phyloP scores from a whole-genome alignment of 2,329 filamentous ascomycete species.

The Fusarium cyanostomum region DNA sequence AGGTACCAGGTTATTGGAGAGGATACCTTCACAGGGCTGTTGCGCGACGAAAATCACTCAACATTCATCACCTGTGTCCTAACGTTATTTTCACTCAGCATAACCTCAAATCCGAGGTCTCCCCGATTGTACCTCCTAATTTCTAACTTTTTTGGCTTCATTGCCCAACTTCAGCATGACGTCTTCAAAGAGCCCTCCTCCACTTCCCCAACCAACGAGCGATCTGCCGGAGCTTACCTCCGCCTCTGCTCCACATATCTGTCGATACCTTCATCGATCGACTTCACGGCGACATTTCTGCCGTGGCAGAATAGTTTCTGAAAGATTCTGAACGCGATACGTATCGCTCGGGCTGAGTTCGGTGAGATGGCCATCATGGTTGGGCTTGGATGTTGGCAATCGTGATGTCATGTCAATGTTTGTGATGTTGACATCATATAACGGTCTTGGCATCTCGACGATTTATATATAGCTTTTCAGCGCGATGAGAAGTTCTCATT shows the following conservation, averaged over 20 bases:
- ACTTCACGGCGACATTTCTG: background rate
- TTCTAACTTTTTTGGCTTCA: background rate
- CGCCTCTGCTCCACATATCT: conserved; percentile 23
- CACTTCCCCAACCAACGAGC: conserved; percentile 26
- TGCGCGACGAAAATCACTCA: no score
- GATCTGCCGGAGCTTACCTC: conserved; percentile 25
- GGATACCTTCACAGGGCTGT: no score
- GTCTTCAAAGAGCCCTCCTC: conserved; percentile 19
- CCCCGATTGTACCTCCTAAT: no score
- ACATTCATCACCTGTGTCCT: no score
- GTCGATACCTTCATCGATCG: conserved; percentile 28
- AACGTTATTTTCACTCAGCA: no score
- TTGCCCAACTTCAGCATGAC: conserved; percentile 11
- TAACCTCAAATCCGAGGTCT: no score
- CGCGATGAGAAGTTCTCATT: background rate
- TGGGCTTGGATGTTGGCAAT: background rate
- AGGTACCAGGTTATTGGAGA: no score
- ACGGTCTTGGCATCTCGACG: background rate
- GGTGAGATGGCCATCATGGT: background rate
- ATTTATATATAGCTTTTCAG: conserved; percentile 17
- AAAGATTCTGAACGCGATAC: background rate
- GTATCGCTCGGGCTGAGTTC: background rate
- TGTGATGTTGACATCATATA: conserved; percentile 27
- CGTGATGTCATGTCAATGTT: conserved; percentile 31
- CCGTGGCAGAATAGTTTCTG: background rate